These are phyloP conservation scores for Hysterium pulicare DNA, from an alignment of 2,329 filamentous ascomycete species.

Conservation along the genomic window DNA sequence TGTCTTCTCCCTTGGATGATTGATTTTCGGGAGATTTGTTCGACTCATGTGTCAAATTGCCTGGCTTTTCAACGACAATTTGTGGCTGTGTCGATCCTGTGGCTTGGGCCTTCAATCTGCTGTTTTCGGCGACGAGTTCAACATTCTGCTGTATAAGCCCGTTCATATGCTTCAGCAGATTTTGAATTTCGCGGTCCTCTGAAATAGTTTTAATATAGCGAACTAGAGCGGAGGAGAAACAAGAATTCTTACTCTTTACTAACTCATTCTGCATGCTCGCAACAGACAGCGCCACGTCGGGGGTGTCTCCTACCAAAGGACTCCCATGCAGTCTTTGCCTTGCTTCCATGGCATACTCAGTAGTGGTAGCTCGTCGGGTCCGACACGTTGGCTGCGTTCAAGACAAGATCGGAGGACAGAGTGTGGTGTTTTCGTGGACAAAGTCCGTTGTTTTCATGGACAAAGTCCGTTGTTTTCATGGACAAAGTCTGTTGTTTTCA, in stretches of 20 bases:
- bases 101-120: slow-evolving; percentile 15
- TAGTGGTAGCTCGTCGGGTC: no score
- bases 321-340: background rate
- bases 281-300: background rate
- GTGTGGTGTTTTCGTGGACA: no score
- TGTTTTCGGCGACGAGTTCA: slow-evolving; percentile 23
- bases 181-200: slow-evolving; percentile 29
- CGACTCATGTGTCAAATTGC: no score
- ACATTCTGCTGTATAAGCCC: slow-evolving; percentile 25
- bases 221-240: background rate
- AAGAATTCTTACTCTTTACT: slow-evolving; percentile 21
- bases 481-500: slow-evolving; percentile 3
- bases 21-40: no score
- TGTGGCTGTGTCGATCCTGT: no score
- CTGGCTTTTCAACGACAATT: no score
- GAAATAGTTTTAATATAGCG: background rate
- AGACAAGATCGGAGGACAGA: no score
- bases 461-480: slow-evolving; percentile 3
- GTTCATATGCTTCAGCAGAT: slow-evolving; percentile 23
- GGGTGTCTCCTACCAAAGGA: background rate
- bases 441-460: no score
- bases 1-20: no score
- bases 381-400: no score
- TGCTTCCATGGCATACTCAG: no score
- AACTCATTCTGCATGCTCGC: slow-evolving; percentile 12